Evolutionary conservation across 768 basidiomycete species (phyloP).

Genomic region (Cystofilobasidium capitatum): DNA sequence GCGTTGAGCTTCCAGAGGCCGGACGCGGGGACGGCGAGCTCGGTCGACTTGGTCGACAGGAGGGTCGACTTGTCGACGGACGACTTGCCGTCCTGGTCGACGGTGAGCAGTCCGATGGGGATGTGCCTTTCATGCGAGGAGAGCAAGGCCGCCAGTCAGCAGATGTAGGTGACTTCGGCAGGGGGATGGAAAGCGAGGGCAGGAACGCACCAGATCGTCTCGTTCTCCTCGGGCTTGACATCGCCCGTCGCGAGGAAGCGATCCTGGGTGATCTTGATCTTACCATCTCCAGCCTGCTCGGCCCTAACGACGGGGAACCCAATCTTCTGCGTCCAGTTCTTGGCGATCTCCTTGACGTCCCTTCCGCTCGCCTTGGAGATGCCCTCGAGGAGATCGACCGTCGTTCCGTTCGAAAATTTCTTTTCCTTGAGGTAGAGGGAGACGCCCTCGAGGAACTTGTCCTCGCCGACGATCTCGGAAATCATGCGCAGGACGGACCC

Average conservation of each 20-base stretch:
- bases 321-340: slow-evolving; percentile 79
- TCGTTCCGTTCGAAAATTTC: slow-evolving; percentile 73
- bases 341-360: slow-evolving; percentile 71
- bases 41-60: slow-evolving; percentile 58
- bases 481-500: slow-evolving; percentile 91
- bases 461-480: slow-evolving; percentile 75
- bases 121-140: slow-evolving; percentile 51
- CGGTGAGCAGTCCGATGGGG: slow-evolving; percentile 63
- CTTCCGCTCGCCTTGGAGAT: slow-evolving; percentile 62
- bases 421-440: slow-evolving; percentile 85
- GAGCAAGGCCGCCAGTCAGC: not conserved
- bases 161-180: not conserved
- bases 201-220: slow-evolving; percentile 63
- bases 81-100: slow-evolving; percentile 51
- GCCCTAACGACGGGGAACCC: slow-evolving; percentile 71
- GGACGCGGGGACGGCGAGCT: slow-evolving; percentile 57
- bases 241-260: slow-evolving; percentile 81
- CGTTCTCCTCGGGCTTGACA: slow-evolving; percentile 67
- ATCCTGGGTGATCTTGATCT: slow-evolving; percentile 72
- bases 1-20: slow-evolving; percentile 79
- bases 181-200: not conserved
- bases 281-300: slow-evolving; percentile 57
- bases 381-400: slow-evolving; percentile 78
- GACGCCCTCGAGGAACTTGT: slow-evolving; percentile 74
- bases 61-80: slow-evolving; percentile 54